Base-by-base conservation (phyloP, 352 stramenopile species). In the Globisporangium barbulae region DNA sequence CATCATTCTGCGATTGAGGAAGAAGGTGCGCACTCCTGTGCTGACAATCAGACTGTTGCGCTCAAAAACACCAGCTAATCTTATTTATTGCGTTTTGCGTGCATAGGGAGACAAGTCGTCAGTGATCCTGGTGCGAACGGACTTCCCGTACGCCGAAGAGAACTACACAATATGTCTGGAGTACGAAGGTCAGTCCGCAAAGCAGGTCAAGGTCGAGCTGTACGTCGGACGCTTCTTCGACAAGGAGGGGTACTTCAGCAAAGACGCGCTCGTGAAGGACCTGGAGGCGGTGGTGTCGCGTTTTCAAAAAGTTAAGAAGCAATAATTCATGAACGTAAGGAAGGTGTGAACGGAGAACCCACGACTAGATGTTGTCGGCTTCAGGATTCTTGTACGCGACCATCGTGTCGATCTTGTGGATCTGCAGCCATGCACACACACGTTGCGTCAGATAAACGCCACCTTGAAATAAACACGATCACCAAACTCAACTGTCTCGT, bases 391-490 rank as follows among this genome's bases (percentile, higher is more conserved):
- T 98, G 83, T 99, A 99, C 31, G 97, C 91, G 55, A 99, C 98
- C 78, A 98, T 97, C 10, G 96, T 97, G 65, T 99, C 96, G 39
- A 99, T 92, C 71, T 99, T 98, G 84, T 99, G 97, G 59, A 99
- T 84, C 91, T 97, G 63, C 37, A 39, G 2, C 17, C 35, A 28
- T n/a, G 6, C 61, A 59, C 9, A 60, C 35, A 60, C 35, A 39
- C n/a, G 13, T 65, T 69, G 69, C 67, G 58, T 68, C 25, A 69
- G 21, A 35, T 52, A 63, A 54, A 37, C 19, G 45, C 35, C 13
- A 30, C 19, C 4, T 53, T 53, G 13, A 68, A 65, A 58, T 48
- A 67, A 65, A 71, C 50, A 66, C 58, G 37, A 17, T 28, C 50
- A 57, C n/a, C 9, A 30, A 42, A 42, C 13, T 21, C 50, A 55